Evolutionary conservation across 805 yeast genomes (phyloP).

Genomic region (Saccharomycodes ludwigii): DNA sequence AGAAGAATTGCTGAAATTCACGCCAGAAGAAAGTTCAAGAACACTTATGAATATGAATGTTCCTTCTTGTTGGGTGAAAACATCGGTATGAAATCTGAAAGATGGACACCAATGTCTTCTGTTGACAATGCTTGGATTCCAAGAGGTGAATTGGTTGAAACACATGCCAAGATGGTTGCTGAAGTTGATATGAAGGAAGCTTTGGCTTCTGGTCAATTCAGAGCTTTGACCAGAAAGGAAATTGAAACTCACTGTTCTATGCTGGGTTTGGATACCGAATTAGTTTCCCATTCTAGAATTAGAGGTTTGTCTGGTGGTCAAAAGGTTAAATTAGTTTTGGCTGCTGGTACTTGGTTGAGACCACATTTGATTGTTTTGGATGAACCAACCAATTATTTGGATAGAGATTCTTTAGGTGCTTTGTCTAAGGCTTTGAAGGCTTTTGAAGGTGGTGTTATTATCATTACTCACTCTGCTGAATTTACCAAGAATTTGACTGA

Average conservation of each 20-base stretch:
- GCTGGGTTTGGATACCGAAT: constrained; percentile 97
- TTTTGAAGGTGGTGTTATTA: constrained; percentile 99
- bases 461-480: constrained; percentile 99
- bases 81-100: constrained; percentile 96
- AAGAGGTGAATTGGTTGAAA: constrained; percentile 95
- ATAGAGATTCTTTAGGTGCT: constrained; percentile 99
- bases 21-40: constrained; percentile 99
- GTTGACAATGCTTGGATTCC: constrained; percentile 99
- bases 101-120: constrained; percentile 99
- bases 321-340: constrained; percentile 98
- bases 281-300: constrained; percentile 99
- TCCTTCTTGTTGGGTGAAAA: constrained; percentile 96
- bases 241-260: constrained; percentile 97
- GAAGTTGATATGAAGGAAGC: constrained; percentile 99
- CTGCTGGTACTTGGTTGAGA: constrained; percentile 99
- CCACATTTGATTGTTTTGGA: constrained; percentile 98
- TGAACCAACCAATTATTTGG: constrained; percentile 99
- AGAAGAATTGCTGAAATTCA: constrained; percentile 93
- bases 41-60: constrained; percentile 99
- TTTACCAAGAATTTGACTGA: constrained; percentile 98
- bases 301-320: constrained; percentile 99
- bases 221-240: constrained; percentile 99
- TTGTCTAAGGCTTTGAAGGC: constrained; percentile 97
- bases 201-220: constrained; percentile 99
- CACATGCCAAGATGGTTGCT: constrained; percentile 98